Percentiles rank a stretch among this genome's conserved stretches.
Conservation (phyloP, 768 basidiomycete species). For the Lentinus tigrinus region DNA sequence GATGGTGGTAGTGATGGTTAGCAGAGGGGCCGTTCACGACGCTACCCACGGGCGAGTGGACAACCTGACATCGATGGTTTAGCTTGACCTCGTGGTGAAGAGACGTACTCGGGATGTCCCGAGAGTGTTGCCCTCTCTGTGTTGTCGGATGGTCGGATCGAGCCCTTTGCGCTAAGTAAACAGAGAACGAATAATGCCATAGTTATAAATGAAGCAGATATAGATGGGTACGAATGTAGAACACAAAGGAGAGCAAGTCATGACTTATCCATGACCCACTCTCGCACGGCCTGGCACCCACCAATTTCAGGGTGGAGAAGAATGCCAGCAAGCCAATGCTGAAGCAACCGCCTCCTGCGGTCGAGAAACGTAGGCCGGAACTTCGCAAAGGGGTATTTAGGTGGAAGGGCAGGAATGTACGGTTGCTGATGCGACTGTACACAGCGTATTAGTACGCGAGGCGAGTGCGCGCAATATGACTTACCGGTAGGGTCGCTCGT, state of each 20-base stretch:
- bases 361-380: slow-evolving; percentile 71
- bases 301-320: slow-evolving; percentile 73
- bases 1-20: too few relatives aligned
- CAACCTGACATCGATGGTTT: too few relatives aligned
- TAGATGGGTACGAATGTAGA: not conserved
- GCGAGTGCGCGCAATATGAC: slow-evolving; percentile 15
- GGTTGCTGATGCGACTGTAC: slow-evolving; percentile 43
- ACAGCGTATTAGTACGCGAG: not conserved
- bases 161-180: too few relatives aligned
- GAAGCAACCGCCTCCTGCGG: slow-evolving; percentile 53
- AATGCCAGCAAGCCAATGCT: slow-evolving; percentile 65
- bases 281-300: slow-evolving; percentile 53
- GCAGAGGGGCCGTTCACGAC: too few relatives aligned
- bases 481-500: slow-evolving; percentile 51
- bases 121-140: too few relatives aligned
- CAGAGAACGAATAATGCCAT: too few relatives aligned
- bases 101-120: too few relatives aligned
- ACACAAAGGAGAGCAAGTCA: not conserved
- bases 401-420: slow-evolving; percentile 60
- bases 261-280: slow-evolving; percentile 54
- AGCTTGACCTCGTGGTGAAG: too few relatives aligned
- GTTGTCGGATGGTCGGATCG: too few relatives aligned
- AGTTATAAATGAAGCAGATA: not conserved
- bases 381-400: slow-evolving; percentile 65
- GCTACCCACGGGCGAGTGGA: too few relatives aligned